Percentiles rank a stretch among this genome's conserved stretches.
Conservation (phyloP, 2,329 filamentous ascomycete genomes). For the Septoria petroselini region DNA sequence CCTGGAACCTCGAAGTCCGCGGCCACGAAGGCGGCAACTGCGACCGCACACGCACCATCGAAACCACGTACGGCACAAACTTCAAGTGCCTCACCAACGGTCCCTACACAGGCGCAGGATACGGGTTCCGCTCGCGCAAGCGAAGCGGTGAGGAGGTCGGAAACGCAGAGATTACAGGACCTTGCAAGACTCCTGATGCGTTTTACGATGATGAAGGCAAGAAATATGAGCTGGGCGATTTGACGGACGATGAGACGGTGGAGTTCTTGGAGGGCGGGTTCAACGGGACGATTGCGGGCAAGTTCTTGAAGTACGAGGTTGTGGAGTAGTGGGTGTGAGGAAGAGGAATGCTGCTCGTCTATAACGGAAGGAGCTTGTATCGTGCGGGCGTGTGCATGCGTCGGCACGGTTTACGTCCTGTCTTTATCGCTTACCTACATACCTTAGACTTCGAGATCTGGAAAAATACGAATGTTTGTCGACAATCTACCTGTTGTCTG, state of each 20-base stretch:
- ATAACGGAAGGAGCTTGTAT: background rate
- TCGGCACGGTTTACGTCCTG: background rate
- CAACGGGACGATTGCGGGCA: background rate
- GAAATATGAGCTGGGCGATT: background rate
- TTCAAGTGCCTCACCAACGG: background rate
- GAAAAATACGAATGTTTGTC: too few relatives aligned
- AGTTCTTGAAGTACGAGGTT: background rate
- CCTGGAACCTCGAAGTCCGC: constrained; percentile 2
- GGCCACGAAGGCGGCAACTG: constrained; percentile 5
- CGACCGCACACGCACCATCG: background rate
- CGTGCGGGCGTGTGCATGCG: constrained; percentile 1
- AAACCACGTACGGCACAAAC: background rate
- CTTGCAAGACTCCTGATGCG: background rate
- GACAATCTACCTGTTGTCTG: too few relatives aligned
- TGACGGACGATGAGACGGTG: background rate
- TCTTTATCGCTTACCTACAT: background rate
- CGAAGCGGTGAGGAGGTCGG: background rate
- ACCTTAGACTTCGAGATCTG: too few relatives aligned
- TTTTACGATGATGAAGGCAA: background rate
- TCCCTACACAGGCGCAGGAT: background rate
- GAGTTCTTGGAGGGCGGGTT: background rate
- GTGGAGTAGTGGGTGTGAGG: background rate
- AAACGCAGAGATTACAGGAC: too few relatives aligned
- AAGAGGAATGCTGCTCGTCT: background rate
- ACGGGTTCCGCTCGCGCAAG: background rate